Base-by-base conservation (phyloP, 2,329 filamentous ascomycete genomes). In the Diaporthe sp. region DNA sequence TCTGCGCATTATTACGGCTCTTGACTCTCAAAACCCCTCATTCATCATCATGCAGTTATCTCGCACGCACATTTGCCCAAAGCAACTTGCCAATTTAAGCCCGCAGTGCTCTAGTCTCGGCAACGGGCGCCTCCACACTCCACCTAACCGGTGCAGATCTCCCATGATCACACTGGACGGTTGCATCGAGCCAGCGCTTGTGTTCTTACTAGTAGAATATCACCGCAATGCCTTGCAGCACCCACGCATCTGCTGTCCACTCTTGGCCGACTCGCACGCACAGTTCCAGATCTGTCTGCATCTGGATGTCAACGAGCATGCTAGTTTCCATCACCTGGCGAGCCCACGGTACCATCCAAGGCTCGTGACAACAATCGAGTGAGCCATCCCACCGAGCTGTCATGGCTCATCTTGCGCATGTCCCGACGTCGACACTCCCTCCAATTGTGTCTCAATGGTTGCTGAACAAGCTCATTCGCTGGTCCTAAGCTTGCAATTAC, bases 261-360 rank as follows among this genome's bases (percentile, higher is more conserved):
- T 22, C 34, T 61, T 39, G 42, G 55, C 70, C 44, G 31, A 51
- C 55, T 51, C 37, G n/a, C 57, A 63, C 57, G 22, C 71, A 57
- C 53, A 34, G 5, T 39, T n/a, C 22, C 58, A 28, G 31, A 42
- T 73, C 51, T 34, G 31, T 57, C 39, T 31, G 57, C 28, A 34
- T 67, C 49, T 42, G 71, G 17, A 25, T 49, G 57, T 9, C 39
- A 58, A 31, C 1, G 60, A 39, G 57, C 39, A 3, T 57, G 39
- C 47, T 53, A 44, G 44, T 42, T 65, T 60, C 25, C 25, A 71
- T 75, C 73, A 75, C 67, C 49, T 61, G 73, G 57, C 28, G 22
- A 39, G 51, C 73, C 67, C 67, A 75, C 67, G 73, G 58, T 75
- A 75, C 67, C 73, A 31, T 42, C 49, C 57, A 12, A 49, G 20